Conservation (phyloP, 2,329 filamentous ascomycete genomes). For the Trichocomaceae sp. region DNA sequence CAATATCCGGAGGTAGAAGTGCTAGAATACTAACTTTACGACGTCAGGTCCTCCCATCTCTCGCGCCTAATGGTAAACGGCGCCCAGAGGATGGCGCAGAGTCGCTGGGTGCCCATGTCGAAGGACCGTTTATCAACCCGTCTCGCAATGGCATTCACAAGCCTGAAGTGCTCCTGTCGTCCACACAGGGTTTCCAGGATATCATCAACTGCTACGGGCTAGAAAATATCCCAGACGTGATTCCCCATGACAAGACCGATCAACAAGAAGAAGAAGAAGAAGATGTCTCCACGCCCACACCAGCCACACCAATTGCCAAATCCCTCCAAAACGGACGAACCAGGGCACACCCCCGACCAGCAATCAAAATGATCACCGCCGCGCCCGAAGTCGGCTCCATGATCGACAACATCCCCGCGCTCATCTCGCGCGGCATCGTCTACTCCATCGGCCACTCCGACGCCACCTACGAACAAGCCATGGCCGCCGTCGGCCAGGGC, state of each 20-base stretch:
- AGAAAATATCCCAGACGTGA: constrained; percentile 50
- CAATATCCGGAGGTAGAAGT: no score
- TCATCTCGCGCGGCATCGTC: constrained; percentile 61
- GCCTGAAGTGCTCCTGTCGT: constrained; percentile 60
- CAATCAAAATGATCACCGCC: constrained; percentile 74
- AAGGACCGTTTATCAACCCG: constrained; percentile 80
- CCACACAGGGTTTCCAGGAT: constrained; percentile 55
- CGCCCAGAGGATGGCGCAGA: constrained; percentile 65
- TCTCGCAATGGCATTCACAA: constrained; percentile 85
- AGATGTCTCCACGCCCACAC: constrained; percentile 24
- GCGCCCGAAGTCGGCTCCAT: constrained; percentile 75
- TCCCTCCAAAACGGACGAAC: constrained; percentile 6
- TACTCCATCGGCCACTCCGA: constrained; percentile 83
- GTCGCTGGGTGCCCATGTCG: constrained; percentile 82
- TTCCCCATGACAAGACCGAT: neutral
- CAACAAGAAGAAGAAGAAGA: constrained; percentile 16
- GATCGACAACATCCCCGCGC: constrained; percentile 59
- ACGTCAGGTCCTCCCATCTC: constrained; percentile 61
- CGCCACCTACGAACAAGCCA: constrained; percentile 76
- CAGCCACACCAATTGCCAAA: constrained; percentile 8
- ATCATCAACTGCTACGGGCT: constrained; percentile 52
- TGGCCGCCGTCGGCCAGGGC: constrained; percentile 65
- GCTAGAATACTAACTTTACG: no score
- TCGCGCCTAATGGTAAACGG: constrained; percentile 64
- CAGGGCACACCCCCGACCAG: constrained; percentile 16